Base-by-base conservation (phyloP, 108 stramenopile genomes). In the Fragilaria radians region DNA sequence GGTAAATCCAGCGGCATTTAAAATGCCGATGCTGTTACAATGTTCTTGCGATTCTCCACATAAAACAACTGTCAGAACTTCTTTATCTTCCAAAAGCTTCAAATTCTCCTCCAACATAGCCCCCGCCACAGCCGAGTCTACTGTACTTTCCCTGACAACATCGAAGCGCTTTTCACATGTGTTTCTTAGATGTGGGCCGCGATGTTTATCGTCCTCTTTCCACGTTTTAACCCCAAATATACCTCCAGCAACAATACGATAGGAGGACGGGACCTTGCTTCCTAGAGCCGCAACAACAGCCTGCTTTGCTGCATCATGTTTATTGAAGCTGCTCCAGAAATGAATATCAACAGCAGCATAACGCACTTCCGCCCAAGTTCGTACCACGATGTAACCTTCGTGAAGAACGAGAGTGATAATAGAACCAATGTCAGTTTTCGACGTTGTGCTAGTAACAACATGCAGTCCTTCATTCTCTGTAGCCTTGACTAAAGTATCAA, bases 221-320 rank as follows among this genome's bases (percentile, higher is more conserved):
- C 92, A 90, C 32, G 81, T 81, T 34, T 68, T 64, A 11, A 72
- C 73, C 53, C 85, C 89, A 63, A 77, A 76, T 83, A 90, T 90
- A 32, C 89, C 89, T 42, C 89, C 89, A 54, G 76, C 78, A 46
- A 90, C 80, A 52, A 90, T 72, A 29, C 85, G 81, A 66, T 66
- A 90, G 4, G 65, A 65, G 2, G 83, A 77, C 65, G 32, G 57
- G 31, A 26, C 66, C 23, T 36, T 50, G 49, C 45, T 74, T 33
- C 59, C 79, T 23, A 58, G 21, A n/a, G 54, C 76, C 34, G 52
- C 63, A 26, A 69, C 63, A 48, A 83, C 57, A 14, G 71, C 74
- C 42, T 51, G 48, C 25, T 66, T 56, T 27, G 65, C 53, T 17
- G 33, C 74, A 26, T 62, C 45, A 24, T 57, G 48, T 61, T 71